phyloP scores from a whole-genome alignment of 169 alveolate genomes.

The Plasmodium inui region DNA sequence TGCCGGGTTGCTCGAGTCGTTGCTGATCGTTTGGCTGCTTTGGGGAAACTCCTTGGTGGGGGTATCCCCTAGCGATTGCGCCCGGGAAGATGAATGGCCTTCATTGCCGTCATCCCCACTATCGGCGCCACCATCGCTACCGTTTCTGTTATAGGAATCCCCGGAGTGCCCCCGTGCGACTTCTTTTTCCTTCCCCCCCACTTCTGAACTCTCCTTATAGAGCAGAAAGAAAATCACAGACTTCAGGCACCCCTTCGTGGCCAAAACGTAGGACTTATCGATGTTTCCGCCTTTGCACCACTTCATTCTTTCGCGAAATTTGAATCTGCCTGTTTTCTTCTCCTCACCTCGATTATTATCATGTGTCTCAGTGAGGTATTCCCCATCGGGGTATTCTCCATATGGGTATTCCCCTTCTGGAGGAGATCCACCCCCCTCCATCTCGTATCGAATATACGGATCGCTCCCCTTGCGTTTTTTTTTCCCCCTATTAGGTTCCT shows the following conservation, averaged over 20 bases:
- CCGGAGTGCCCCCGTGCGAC: background rate
- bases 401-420: background rate
- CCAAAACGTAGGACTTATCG: constrained; percentile 73
- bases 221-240: constrained; percentile 60
- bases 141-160: background rate
- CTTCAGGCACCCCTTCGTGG: constrained; percentile 65
- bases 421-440: background rate
- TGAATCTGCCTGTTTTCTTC: background rate
- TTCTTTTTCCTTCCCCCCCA: background rate
- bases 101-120: background rate
- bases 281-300: constrained; percentile 33
- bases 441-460: background rate
- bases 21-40: background rate
- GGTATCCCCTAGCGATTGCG: background rate
- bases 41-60: background rate
- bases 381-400: background rate
- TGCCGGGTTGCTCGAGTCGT: background rate
- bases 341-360: background rate
- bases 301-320: constrained; percentile 40
- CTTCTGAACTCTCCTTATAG: constrained; percentile 27
- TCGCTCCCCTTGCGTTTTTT: background rate
- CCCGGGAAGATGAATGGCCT: background rate
- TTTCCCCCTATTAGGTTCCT: background rate
- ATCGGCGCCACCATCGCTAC: background rate
- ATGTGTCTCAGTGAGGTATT: background rate